Conservation (phyloP, 805 yeast species). For the Danielia reshetovae region DNA sequence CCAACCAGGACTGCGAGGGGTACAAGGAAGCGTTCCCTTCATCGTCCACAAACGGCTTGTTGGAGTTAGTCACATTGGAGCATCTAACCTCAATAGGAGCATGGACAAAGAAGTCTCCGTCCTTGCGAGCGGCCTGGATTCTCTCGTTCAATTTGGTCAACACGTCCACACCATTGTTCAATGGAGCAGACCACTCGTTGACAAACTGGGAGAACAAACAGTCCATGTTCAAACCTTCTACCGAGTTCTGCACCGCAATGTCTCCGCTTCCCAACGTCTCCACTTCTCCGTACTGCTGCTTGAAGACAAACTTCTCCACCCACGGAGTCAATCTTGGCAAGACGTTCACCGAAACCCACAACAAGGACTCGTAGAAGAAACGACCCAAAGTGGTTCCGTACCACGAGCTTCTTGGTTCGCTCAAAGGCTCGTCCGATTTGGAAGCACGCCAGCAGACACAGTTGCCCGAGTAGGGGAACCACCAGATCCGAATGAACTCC, state of each 20-base stretch:
- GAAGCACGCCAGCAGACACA: conserved; percentile 90
- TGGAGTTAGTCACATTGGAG: conserved; percentile 69
- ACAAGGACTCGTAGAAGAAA: conserved; percentile 68
- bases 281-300: conserved; percentile 74
- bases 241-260: conserved; percentile 71
- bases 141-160: conserved; percentile 59
- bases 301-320: conserved; percentile 81
- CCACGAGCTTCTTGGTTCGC: conserved; percentile 71
- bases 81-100: conserved; percentile 95
- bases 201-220: conserved; percentile 92
- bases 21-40: conserved; percentile 36
- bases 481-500: conserved; percentile 94
- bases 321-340: conserved; percentile 76
- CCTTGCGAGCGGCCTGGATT: conserved; percentile 54
- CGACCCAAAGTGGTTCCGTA: conserved; percentile 82
- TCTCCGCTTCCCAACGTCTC: conserved; percentile 63
- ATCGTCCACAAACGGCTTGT: conserved; percentile 29
- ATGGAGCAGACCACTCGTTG: conserved; percentile 96
- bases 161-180: conserved; percentile 70
- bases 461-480: conserved; percentile 90
- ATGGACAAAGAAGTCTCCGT: conserved; percentile 75
- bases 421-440: conserved; percentile 61
- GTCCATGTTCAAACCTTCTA: conserved; percentile 90
- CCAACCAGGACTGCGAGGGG: conserved; percentile 47
- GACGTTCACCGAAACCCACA: conserved; percentile 75